A percentile compares a stretch with the other conserved stretches of the same genome.
Conservation (phyloP, 768 basidiomycete genomes). For the Leccinum variicolor region DNA sequence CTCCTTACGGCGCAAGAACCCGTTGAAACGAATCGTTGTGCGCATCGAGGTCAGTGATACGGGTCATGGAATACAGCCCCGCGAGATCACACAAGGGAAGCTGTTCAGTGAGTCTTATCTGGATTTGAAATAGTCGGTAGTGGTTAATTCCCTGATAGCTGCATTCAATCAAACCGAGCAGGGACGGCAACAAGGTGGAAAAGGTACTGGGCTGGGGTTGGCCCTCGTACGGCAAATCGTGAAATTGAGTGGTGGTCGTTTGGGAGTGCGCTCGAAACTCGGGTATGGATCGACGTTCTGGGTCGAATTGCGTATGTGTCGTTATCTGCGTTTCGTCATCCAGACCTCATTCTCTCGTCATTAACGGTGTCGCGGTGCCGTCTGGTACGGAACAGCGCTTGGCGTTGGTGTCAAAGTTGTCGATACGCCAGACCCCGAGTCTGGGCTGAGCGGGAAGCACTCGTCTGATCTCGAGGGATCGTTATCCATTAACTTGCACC, state of each 20-base stretch:
- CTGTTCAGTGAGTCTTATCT: constrained; percentile 56
- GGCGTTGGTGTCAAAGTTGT: constrained; percentile 61
- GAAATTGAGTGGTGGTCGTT: constrained; percentile 66
- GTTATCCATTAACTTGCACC: constrained; percentile 24
- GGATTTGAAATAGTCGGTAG: not conserved
- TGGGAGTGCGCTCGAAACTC: constrained; percentile 64
- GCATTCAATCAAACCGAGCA: constrained; percentile 79
- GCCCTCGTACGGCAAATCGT: constrained; percentile 80
- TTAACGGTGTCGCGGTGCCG: constrained; percentile 6
- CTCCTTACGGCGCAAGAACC: constrained; percentile 1
- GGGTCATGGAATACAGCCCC: constrained; percentile 56
- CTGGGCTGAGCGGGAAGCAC: constrained; percentile 19
- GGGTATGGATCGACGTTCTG: constrained; percentile 83
- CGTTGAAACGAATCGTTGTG: constrained; percentile 68
- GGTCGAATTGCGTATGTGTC: constrained; percentile 65
- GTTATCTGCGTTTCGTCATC: constrained; percentile 11
- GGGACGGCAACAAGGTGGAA: constrained; percentile 69
- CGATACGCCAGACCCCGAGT: constrained; percentile 25
- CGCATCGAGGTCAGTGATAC: constrained; percentile 83
- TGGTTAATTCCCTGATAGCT: constrained; percentile 35
- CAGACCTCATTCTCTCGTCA: constrained; percentile 9
- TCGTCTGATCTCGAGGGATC: constrained; percentile 24
- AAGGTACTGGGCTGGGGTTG: constrained; percentile 71
- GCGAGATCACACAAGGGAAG: constrained; percentile 69
- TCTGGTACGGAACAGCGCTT: constrained; percentile 38